phyloP scores from a whole-genome alignment of 2,329 filamentous ascomycete genomes.

The Magnaporthiopsis rhizophila region DNA sequence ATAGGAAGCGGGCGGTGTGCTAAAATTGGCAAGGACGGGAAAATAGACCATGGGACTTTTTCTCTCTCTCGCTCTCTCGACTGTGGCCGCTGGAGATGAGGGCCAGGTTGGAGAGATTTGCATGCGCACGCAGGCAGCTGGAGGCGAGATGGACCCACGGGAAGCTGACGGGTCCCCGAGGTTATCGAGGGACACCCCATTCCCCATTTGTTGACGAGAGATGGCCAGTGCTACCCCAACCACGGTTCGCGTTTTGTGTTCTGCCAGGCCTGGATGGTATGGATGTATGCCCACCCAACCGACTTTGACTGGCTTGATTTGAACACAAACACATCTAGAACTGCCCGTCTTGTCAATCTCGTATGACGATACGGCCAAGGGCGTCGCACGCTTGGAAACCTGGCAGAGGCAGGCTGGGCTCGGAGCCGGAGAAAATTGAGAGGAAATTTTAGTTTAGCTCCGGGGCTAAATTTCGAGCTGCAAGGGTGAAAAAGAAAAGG shows the following conservation, averaged over 20 bases:
- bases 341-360: not conserved
- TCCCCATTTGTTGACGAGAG: not conserved
- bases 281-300: not conserved
- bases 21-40: not conserved
- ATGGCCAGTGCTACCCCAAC: not conserved
- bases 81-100: not conserved
- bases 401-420: not conserved
- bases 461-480: not conserved
- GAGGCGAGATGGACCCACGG: not conserved
- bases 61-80: not conserved
- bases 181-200: not conserved
- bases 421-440: not conserved
- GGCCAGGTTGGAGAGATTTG: not conserved
- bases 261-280: no score
- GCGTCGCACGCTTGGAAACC: not conserved
- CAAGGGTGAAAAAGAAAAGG: not conserved
- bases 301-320: not conserved
- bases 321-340: not conserved
- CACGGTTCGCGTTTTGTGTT: no score
- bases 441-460: not conserved
- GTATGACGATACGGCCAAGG: not conserved
- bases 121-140: not conserved
- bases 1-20: not conserved
- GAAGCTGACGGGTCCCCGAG: not conserved
- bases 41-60: not conserved